Conservation (phyloP, 2,329 filamentous ascomycete genomes). For the Aspergillus floridensis region DNA sequence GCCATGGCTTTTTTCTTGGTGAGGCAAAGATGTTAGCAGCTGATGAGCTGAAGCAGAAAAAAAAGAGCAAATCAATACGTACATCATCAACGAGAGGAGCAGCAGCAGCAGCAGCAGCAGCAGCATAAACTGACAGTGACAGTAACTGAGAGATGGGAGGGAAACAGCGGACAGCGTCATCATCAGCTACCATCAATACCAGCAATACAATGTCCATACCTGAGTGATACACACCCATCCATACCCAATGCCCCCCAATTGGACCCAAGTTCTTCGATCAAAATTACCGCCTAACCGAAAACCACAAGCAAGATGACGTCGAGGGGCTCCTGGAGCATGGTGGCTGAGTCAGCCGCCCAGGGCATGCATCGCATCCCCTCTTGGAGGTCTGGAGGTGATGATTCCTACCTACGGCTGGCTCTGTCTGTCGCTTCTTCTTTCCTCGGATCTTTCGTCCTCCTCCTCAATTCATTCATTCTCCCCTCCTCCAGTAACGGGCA, state of each 20-base stretch:
- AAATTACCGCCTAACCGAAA: background rate
- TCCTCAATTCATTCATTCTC: background rate
- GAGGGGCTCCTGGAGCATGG: background rate
- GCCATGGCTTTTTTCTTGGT: background rate
- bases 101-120: background rate
- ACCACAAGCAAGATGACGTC: background rate
- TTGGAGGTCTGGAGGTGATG: background rate
- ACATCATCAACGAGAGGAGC: no score
- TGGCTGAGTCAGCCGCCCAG: background rate
- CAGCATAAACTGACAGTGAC: background rate
- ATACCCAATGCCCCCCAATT: background rate
- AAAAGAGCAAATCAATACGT: background rate
- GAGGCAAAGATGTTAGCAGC: background rate
- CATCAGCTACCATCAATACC: background rate
- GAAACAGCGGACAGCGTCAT: background rate
- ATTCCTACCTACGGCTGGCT: background rate
- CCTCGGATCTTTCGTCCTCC: background rate
- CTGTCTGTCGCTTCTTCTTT: background rate
- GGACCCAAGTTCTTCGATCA: background rate
- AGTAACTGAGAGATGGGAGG: background rate
- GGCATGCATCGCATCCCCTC: background rate
- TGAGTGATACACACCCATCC: background rate
- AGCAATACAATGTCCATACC: background rate
- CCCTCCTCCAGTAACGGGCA: background rate
- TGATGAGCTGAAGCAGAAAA: background rate